These are phyloP conservation scores for Talaromyces sp. DNA, from an alignment of 2,329 filamentous ascomycete genomes.

Conservation along the genomic window DNA sequence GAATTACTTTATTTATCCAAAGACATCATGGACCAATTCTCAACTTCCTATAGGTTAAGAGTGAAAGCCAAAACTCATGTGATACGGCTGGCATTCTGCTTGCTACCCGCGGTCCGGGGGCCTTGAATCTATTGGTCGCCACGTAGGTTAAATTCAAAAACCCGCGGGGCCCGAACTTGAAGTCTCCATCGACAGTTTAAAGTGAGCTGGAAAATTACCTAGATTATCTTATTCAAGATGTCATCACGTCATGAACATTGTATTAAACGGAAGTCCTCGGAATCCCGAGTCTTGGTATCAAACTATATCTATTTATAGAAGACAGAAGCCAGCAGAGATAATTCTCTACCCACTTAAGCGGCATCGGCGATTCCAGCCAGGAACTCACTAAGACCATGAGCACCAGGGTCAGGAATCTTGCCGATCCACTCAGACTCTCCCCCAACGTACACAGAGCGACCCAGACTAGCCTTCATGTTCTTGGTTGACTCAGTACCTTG, in stretches of 20 bases:
- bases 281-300: slow-evolving; percentile 22
- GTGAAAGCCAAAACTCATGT: too few species aligned
- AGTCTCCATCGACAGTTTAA: too few species aligned
- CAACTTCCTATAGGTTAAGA: too few species aligned
- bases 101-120: too few species aligned
- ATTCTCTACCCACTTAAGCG: slow-evolving; percentile 25
- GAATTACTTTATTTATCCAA: too few species aligned
- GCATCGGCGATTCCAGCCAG: slow-evolving; percentile 73
- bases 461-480: slow-evolving; percentile 87
- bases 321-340: slow-evolving; percentile 15
- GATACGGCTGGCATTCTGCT: too few species aligned
- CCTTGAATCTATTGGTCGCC: too few species aligned
- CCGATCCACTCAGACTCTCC: slow-evolving; percentile 65
- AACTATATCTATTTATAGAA: slow-evolving; percentile 38
- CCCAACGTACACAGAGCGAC: slow-evolving; percentile 80
- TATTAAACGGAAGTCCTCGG: slow-evolving; percentile 15
- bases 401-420: slow-evolving; percentile 74
- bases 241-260: slow-evolving; percentile 21
- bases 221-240: too few species aligned
- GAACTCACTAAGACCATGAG: slow-evolving; percentile 80
- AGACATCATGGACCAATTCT: too few species aligned
- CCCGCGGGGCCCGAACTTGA: too few species aligned
- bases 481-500: slow-evolving; percentile 81
- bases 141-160: too few species aligned
- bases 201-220: too few species aligned